Conservation (phyloP, 345 rosid genomes). For the Brassica nigra region DNA sequence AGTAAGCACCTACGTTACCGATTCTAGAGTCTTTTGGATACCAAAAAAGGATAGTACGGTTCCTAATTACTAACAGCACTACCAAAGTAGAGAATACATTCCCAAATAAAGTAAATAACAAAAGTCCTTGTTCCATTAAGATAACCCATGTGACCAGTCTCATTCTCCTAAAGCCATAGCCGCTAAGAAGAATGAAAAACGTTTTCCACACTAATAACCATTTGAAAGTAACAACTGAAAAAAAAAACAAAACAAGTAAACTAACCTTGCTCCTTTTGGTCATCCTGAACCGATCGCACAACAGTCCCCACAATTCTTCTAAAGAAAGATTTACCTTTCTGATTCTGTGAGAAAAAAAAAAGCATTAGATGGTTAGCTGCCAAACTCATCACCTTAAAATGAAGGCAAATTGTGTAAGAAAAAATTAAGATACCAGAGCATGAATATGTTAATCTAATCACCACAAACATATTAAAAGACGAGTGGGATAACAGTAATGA, state of each 20-base stretch:
- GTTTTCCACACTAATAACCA: neutral
- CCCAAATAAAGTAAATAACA: neutral
- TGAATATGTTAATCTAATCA: constrained; percentile 8
- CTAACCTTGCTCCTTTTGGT: constrained; percentile 95
- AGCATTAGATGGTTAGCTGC: constrained; percentile 14
- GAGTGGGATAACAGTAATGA: neutral
- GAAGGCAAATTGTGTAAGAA: neutral
- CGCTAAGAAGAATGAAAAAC: neutral
- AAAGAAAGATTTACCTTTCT: constrained; percentile 74
- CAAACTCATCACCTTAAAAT: constrained; percentile 5
- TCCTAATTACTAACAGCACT: neutral
- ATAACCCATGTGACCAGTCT: neutral
- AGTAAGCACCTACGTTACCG: neutral
- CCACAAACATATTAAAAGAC: neutral
- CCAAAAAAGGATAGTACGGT: neutral
- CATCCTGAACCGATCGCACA: constrained; percentile 92
- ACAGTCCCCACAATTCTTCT: constrained; percentile 88
- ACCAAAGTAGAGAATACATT: neutral
- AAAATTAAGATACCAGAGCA: neutral
- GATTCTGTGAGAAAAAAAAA: constrained; percentile 50
- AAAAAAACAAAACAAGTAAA: constrained; percentile 16
- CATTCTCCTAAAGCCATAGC: constrained; percentile 1
- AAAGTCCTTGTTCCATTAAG: constrained; percentile 1
- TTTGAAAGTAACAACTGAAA: neutral
- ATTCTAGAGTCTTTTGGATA: neutral